Percentiles rank a stretch among this genome's conserved stretches.
These are phyloP conservation scores for Malassezia brasiliensis DNA, from an alignment of 1,284 basidiomycete species.

Conservation along the genomic window DNA sequence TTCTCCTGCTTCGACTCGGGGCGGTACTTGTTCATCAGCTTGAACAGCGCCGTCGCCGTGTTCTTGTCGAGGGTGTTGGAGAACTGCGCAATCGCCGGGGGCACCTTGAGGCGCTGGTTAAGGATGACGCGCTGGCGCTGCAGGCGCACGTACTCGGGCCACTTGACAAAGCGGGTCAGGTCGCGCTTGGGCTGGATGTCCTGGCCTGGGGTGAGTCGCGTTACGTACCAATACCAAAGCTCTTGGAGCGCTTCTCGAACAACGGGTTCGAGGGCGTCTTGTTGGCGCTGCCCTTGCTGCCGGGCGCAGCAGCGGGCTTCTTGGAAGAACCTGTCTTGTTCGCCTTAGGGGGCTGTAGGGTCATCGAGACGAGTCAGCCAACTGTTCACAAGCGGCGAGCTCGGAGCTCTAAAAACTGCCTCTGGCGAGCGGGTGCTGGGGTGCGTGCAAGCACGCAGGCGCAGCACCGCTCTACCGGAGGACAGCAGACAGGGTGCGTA, in stretches of 20 bases:
- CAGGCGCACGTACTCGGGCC: slow-evolving; percentile 96
- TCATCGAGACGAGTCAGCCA: slow-evolving; percentile 48
- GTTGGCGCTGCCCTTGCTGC: slow-evolving; percentile 40
- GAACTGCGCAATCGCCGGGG: slow-evolving; percentile 96
- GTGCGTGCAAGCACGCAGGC: background rate
- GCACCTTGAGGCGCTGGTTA: slow-evolving; percentile 94
- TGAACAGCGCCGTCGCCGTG: slow-evolving; percentile 95
- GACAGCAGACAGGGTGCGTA: slow-evolving; percentile 14
- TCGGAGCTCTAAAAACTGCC: slow-evolving; percentile 37
- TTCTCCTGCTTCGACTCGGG: slow-evolving; percentile 95
- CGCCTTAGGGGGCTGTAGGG: slow-evolving; percentile 42
- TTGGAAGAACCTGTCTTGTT: slow-evolving; percentile 38
- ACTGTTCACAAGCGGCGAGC: slow-evolving; percentile 20
- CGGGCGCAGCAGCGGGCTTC: slow-evolving; percentile 39
- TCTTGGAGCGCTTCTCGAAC: slow-evolving; percentile 79
- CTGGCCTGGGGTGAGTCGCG: slow-evolving; percentile 59
- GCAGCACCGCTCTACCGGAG: background rate
- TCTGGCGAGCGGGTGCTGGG: background rate
- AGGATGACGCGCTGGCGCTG: slow-evolving; percentile 99
- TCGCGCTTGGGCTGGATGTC: slow-evolving; percentile 84
- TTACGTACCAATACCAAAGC: slow-evolving; percentile 83
- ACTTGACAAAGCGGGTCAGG: slow-evolving; percentile 96
- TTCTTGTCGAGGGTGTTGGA: slow-evolving; percentile 98
- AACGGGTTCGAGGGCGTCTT: slow-evolving; percentile 81
- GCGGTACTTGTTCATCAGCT: slow-evolving; percentile 89